A percentile compares a stretch with the other conserved stretches of the same genome.
phyloP scores from a whole-genome alignment of 2,329 filamentous ascomycete genomes.

The Zelopaecilomyces penicillatus region DNA sequence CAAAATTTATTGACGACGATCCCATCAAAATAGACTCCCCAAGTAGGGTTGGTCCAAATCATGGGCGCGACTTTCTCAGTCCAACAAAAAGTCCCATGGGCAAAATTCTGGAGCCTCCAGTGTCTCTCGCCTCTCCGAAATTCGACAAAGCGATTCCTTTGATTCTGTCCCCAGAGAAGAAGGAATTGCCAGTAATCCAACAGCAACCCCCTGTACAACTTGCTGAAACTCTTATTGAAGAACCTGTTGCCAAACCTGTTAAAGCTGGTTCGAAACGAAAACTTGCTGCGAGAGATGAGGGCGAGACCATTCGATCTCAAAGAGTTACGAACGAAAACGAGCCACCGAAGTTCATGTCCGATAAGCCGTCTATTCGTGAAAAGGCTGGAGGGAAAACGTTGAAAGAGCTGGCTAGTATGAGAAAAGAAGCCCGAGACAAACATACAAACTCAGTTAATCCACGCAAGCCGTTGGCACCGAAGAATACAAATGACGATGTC shows the following conservation, averaged over 20 bases:
- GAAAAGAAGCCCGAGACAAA: conserved; percentile 31
- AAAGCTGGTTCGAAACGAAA: conserved; percentile 53
- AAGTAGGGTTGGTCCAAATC: conserved; percentile 13
- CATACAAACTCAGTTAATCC: conserved; percentile 18
- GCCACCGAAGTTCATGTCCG: conserved; percentile 11
- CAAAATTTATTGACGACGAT: conserved; percentile 49
- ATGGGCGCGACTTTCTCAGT: not conserved
- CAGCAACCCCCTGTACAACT: not conserved
- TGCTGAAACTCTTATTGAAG: conserved; percentile 4
- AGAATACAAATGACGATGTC: conserved; percentile 53
- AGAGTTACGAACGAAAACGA: conserved; percentile 21
- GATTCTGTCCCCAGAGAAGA: not conserved
- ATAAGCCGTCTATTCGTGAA: conserved; percentile 23
- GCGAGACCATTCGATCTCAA: conserved; percentile 26
- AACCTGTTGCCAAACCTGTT: conserved; percentile 13
- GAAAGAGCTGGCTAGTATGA: conserved; percentile 36
- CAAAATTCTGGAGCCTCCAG: conserved; percentile 21
- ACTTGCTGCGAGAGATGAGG: conserved; percentile 46
- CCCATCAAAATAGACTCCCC: conserved; percentile 46
- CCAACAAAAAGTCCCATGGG: conserved; percentile 15
- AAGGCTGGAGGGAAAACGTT: conserved; percentile 33
- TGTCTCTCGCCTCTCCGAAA: conserved; percentile 22
- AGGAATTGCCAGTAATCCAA: not conserved
- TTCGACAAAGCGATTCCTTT: conserved; percentile 10
- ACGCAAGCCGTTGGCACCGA: conserved; percentile 44